Conservation (phyloP, 371 early-diverging fungal genomes). For the Actinomucor elegans region DNA sequence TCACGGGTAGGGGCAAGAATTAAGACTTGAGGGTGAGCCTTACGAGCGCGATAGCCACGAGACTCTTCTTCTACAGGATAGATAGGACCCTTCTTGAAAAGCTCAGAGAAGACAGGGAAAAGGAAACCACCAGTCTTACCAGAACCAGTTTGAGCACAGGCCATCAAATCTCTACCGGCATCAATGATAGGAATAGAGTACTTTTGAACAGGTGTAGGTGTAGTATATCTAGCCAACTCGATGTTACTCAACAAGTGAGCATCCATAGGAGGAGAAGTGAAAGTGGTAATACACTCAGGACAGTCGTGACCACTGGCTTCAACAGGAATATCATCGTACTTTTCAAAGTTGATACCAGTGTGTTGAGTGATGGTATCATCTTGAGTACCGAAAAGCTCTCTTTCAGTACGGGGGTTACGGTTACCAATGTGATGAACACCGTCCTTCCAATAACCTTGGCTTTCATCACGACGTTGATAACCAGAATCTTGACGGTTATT, state of each 20-base stretch:
- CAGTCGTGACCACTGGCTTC: conserved; percentile 85
- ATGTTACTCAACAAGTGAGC: conserved; percentile 89
- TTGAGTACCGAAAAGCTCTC: conserved; percentile 72
- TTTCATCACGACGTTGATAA: conserved; percentile 7
- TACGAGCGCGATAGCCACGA: conserved; percentile 80
- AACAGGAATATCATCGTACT: conserved; percentile 96
- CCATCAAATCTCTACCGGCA: conserved; percentile 76
- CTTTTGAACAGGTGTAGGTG: conserved; percentile 96
- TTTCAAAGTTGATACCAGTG: conserved; percentile 95
- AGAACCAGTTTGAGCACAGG: conserved; percentile 96
- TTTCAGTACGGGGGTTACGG: conserved; percentile 74
- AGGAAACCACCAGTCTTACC: conserved; percentile 92
- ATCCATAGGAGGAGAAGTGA: conserved; percentile 79
- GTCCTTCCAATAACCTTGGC: conserved; percentile 62
- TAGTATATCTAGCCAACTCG: conserved; percentile 84
- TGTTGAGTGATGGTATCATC: conserved; percentile 69
- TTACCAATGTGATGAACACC: conserved; percentile 71
- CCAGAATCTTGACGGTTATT: conserved; percentile 23
- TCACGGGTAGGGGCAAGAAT: conserved; percentile 98
- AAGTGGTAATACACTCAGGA: conserved; percentile 79
- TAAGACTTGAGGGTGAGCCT: conserved; percentile 78
- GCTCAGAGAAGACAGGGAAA: conserved; percentile 85
- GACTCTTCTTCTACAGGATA: conserved; percentile 49
- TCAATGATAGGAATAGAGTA: conserved; percentile 89
- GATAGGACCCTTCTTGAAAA: conserved; percentile 90